A percentile compares a stretch with the other conserved stretches of the same genome.
Evolutionary conservation across 1,284 basidiomycete species (phyloP).

Genomic region (Malassezia equina): DNA sequence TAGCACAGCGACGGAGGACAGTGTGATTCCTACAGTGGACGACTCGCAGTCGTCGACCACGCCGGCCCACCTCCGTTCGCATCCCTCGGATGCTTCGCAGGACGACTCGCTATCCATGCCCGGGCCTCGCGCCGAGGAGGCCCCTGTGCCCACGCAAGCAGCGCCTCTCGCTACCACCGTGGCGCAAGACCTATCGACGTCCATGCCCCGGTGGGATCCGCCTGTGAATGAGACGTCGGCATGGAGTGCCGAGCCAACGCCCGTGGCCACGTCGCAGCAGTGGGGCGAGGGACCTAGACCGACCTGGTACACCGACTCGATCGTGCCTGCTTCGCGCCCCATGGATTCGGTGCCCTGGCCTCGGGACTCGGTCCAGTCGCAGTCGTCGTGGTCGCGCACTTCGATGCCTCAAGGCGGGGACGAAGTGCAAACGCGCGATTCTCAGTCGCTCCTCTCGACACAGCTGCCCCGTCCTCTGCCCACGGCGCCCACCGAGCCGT

Average conservation of each 20-base stretch:
- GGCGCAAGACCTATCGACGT: neutral
- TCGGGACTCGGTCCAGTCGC: neutral
- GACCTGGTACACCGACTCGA: neutral
- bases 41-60: neutral
- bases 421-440: neutral
- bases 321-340: neutral
- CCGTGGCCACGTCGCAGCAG: neutral
- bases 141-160: neutral
- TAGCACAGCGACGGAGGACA: neutral
- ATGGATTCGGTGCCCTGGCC: neutral
- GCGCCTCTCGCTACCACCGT: neutral
- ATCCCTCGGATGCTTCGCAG: neutral
- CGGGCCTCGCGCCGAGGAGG: neutral
- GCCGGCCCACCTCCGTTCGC: slow-evolving; percentile 2
- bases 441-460: neutral
- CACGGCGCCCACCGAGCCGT: neutral
- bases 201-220: neutral
- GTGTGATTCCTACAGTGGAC: neutral
- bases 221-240: neutral
- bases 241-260: slow-evolving; percentile 7
- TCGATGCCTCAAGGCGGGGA: neutral
- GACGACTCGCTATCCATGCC: neutral
- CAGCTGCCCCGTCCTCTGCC: neutral
- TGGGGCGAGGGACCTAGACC: slow-evolving; percentile 2
- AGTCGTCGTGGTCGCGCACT: neutral